Percentiles rank a stretch among this genome's conserved stretches.
phyloP scores from a whole-genome alignment of 2,329 filamentous ascomycete species.

The Zasmidium angulare region DNA sequence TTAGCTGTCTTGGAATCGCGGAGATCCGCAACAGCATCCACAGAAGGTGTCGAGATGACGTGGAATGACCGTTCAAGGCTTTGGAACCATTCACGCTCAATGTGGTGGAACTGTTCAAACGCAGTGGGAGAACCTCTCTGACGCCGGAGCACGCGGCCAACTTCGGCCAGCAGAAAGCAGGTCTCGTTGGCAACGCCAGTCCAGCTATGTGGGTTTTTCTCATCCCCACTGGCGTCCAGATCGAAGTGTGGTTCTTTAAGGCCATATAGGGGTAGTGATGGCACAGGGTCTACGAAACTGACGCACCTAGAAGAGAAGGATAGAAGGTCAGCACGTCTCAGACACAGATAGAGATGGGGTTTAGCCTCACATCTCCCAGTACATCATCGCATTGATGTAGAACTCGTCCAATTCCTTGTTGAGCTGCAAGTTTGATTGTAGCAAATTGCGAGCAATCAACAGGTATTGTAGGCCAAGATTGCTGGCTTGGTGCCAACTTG shows the following conservation, averaged over 20 bases:
- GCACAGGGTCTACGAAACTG: slow-evolving; percentile 47
- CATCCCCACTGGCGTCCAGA: slow-evolving; percentile 25
- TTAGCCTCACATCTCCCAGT: slow-evolving; percentile 64
- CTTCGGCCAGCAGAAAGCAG: slow-evolving; percentile 47
- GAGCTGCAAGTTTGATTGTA: slow-evolving; percentile 43
- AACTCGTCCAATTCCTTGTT: slow-evolving; percentile 42
- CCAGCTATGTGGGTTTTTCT: slow-evolving; percentile 49
- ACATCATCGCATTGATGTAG: slow-evolving; percentile 57
- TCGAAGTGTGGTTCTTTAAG: slow-evolving; percentile 24
- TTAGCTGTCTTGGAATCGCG: slow-evolving; percentile 55
- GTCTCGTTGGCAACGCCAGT: slow-evolving; percentile 48
- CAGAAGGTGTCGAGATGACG: slow-evolving; percentile 46
- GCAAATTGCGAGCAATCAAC: slow-evolving; percentile 46
- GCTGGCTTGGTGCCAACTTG: slow-evolving; percentile 59
- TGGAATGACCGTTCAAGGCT: slow-evolving; percentile 51
- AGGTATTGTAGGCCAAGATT: slow-evolving; percentile 57
- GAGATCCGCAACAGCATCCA: slow-evolving; percentile 50
- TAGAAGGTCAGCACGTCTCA: too few relatives aligned
- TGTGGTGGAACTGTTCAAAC: slow-evolving; percentile 6
- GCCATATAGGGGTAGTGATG: slow-evolving; percentile 39
- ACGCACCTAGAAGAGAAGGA: too few relatives aligned
- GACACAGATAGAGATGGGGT: too few relatives aligned
- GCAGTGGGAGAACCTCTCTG: slow-evolving; percentile 14
- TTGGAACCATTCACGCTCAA: slow-evolving; percentile 37
- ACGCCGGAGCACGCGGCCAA: slow-evolving; percentile 38